phyloP scores from a whole-genome alignment of 1,139 yeast genomes.

The Saccharomyces pastorianus region DNA sequence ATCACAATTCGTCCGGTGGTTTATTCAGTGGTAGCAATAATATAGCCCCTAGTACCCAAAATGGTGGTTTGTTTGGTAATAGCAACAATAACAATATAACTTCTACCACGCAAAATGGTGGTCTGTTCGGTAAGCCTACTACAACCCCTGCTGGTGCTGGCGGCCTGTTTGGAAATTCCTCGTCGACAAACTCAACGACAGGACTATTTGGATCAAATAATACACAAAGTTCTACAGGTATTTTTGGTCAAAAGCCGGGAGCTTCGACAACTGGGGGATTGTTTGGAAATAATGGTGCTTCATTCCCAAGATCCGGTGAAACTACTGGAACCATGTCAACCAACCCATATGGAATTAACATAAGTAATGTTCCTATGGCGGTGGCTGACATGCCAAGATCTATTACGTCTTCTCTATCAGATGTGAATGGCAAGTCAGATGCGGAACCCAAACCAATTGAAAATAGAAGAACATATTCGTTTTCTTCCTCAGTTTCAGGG shows the following conservation, averaged over 20 bases:
- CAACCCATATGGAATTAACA: slow-evolving; percentile 30
- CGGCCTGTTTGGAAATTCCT: slow-evolving; percentile 7
- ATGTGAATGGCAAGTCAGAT: neutral
- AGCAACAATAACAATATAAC: slow-evolving; percentile 1
- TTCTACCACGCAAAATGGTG: slow-evolving; percentile 2
- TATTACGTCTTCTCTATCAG: slow-evolving; percentile 19
- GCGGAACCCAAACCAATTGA: neutral
- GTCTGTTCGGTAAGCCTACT: slow-evolving; percentile 13
- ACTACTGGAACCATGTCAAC: slow-evolving; percentile 1
- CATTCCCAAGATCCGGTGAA: neutral
- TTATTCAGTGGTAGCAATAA: slow-evolving; percentile 24
- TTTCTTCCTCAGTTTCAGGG: slow-evolving; percentile 15
- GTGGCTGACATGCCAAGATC: slow-evolving; percentile 35
- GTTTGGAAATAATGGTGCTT: slow-evolving; percentile 6
- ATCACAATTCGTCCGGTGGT: slow-evolving; percentile 10
- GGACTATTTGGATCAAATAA: slow-evolving; percentile 8
- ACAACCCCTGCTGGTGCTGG: slow-evolving; percentile 6
- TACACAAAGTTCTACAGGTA: slow-evolving; percentile 6
- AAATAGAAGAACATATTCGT: slow-evolving; percentile 18
- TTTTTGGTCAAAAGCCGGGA: neutral
- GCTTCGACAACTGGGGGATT: slow-evolving; percentile 1
- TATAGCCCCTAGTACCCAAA: neutral
- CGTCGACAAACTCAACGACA: slow-evolving; percentile 5
- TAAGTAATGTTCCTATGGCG: slow-evolving; percentile 18
- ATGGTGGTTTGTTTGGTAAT: slow-evolving; percentile 13